Base-by-base conservation (phyloP, 106 monocot species). In the Apostasia ramifera region DNA sequence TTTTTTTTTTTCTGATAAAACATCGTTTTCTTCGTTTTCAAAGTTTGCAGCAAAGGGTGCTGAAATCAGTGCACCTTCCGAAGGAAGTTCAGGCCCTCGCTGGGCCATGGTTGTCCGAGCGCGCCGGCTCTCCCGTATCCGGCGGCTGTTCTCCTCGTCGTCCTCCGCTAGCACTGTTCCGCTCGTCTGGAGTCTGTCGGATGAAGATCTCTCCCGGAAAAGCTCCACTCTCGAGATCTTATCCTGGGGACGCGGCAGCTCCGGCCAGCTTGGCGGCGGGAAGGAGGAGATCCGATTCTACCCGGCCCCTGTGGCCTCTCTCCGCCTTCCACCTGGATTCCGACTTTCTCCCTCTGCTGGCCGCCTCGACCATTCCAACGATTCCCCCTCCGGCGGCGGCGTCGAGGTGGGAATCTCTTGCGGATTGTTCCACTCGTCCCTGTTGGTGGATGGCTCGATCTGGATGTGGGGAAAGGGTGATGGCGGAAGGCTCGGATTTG, bases 401-500 rank as follows among this genome's bases (percentile, higher is more conserved):
- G 53, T 78, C 3, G 84, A 91, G 71, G 85, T 88, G 1, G 92
- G 89, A 46, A 72, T 92, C 67, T 82, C 88, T 5, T 89, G 92
- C 64, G 95, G 95, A 46, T 77, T 95, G 5, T 95, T 95, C 75
- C 95, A 95, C 71, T 95, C 95, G n/a, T 81, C 88, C 1, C 53
- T 89, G 68, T 41, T 92, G 44, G 89, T 89, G 4, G 82, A 92
- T 46, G 91, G 89, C 8, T 53, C 55, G 72, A 10, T 89, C 43
- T 95, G 91, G 95, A 63, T 92, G 1, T 91, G 91, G 95, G 95
- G 95, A 7, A 95, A 95, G 72, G 95, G 95, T 5, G 95, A 95
- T 46, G 95, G 95, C 0, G 95, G 95, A 4, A 79, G 95, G 69
- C 76, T 95, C 4, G 95, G 95, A 3, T 58, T 92, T n/a, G 95